A percentile compares a stretch with the other conserved stretches of the same genome.
phyloP scores from a whole-genome alignment of 164 flowering plant genomes.

The Liriodendron chinense region DNA sequence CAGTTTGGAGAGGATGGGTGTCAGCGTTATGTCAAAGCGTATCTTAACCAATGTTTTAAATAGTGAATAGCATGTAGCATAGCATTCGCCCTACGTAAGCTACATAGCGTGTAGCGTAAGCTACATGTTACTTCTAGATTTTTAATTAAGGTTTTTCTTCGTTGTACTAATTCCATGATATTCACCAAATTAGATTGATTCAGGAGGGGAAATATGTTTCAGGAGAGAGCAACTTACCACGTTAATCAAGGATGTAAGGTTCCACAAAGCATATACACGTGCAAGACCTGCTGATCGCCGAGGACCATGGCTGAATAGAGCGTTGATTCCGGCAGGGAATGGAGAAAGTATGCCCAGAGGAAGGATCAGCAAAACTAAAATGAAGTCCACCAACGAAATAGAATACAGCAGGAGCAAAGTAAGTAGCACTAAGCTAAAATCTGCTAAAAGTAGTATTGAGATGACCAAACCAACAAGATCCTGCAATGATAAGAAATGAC shows the following conservation, averaged over 20 bases:
- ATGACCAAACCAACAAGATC: conserved; percentile 93
- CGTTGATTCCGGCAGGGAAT: conserved; percentile 93
- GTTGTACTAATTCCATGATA: too few species aligned
- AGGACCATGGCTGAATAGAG: conserved; percentile 89
- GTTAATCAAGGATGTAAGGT: conserved; percentile 73
- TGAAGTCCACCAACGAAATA: conserved; percentile 60
- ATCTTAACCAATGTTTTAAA: too few species aligned
- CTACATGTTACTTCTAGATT: too few species aligned
- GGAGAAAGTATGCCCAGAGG: conserved; percentile 84
- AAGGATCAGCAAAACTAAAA: conserved; percentile 64
- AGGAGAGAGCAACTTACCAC: conserved; percentile 57
- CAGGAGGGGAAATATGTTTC: not conserved
- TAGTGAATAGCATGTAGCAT: too few species aligned
- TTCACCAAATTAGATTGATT: too few species aligned
- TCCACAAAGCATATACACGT: conserved; percentile 93
- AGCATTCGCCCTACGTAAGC: too few species aligned
- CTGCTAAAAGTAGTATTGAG: conserved; percentile 79
- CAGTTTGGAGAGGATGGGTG: too few species aligned
- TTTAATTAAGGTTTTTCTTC: too few species aligned
- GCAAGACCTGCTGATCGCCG: conserved; percentile 85
- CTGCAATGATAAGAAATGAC: conserved; percentile 39
- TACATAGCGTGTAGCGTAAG: too few species aligned
- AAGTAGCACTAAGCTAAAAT: conserved; percentile 82
- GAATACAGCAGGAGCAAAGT: conserved; percentile 86
- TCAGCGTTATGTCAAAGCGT: too few species aligned